A percentile compares a stretch with the other conserved stretches of the same genome.
phyloP scores from a whole-genome alignment of 176 grass and related monocot species.

The Triticum aestivum region IWGSC_CS_RefSeq_v2.1 NC_057807.1:643902100-643902599 shows the following conservation, averaged over 20 bases:
- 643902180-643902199: slow-evolving; percentile 26
- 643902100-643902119: not conserved
- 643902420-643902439: slow-evolving; percentile 41
- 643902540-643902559: slow-evolving; percentile 23
- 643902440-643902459: slow-evolving; percentile 83
- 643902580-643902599: slow-evolving; percentile 22
- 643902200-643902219: not conserved
- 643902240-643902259: slow-evolving; percentile 17
- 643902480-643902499: not conserved
- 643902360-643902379: slow-evolving; percentile 28
- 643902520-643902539: slow-evolving; percentile 62
- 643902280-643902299: slow-evolving; percentile 56
- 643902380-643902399: slow-evolving; percentile 46
- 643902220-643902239: not conserved
- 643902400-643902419: slow-evolving; percentile 62
- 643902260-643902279: slow-evolving; percentile 11
- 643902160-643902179: not conserved
- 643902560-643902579: slow-evolving; percentile 37
- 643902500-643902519: slow-evolving; percentile 10
- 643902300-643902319: slow-evolving; percentile 44
- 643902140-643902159: not conserved
- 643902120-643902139: not conserved
- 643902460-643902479: slow-evolving; percentile 26
- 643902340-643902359: slow-evolving; percentile 20
- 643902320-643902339: slow-evolving; percentile 25